Conservation (phyloP, 441 rosid species). For the Syzygium malaccense region DNA sequence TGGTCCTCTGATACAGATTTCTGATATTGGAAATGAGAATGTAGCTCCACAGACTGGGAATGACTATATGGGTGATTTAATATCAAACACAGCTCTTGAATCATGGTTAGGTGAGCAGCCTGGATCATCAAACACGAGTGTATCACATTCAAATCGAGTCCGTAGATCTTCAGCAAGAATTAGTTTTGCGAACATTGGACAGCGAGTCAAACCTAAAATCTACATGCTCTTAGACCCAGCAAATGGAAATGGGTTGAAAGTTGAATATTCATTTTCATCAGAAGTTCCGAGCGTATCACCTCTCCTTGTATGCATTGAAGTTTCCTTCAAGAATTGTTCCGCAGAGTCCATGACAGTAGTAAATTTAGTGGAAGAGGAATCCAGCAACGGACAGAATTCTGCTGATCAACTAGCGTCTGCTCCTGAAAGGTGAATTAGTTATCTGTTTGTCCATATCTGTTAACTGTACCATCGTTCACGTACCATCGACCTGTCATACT, state of each 20-base stretch:
- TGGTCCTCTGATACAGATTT: slow-evolving; percentile 74
- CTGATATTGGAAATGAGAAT: slow-evolving; percentile 40
- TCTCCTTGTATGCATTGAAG: slow-evolving; percentile 55
- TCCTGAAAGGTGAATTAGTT: slow-evolving; percentile 46
- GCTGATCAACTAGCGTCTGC: slow-evolving; percentile 28
- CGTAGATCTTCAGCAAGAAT: slow-evolving; percentile 64
- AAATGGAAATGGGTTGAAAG: slow-evolving; percentile 82
- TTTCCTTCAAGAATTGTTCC: slow-evolving; percentile 65
- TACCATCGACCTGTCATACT: background rate
- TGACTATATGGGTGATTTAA: slow-evolving; percentile 49
- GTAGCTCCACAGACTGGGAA: slow-evolving; percentile 26
- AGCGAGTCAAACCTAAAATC: slow-evolving; percentile 57
- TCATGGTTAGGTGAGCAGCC: slow-evolving; percentile 89
- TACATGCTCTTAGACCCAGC: slow-evolving; percentile 69
- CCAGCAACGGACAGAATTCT: slow-evolving; percentile 36
- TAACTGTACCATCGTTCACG: background rate
- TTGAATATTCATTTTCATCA: slow-evolving; percentile 72
- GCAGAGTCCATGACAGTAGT: slow-evolving; percentile 47
- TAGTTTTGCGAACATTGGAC: slow-evolving; percentile 66
- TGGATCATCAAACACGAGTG: slow-evolving; percentile 38
- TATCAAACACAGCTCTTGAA: slow-evolving; percentile 63
- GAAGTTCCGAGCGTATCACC: slow-evolving; percentile 59
- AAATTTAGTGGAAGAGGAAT: slow-evolving; percentile 59
- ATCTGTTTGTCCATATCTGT: background rate
- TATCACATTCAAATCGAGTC: slow-evolving; percentile 31